A percentile compares a stretch with the other conserved stretches of the same genome.
phyloP scores from a whole-genome alignment of 768 basidiomycete genomes.

The Serpula lacrymans region DNA sequence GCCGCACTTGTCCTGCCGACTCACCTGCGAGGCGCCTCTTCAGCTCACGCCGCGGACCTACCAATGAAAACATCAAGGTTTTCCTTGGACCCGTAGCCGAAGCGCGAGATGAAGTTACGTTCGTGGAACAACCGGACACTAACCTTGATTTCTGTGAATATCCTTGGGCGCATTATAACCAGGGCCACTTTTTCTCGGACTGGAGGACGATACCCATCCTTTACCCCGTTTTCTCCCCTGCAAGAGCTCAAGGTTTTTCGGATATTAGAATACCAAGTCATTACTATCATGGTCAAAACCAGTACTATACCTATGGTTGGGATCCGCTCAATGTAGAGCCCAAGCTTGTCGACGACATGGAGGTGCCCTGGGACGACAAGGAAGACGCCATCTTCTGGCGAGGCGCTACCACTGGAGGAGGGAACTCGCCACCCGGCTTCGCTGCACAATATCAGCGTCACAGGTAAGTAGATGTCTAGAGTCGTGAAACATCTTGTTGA shows the following conservation, averaged over 20 bases:
- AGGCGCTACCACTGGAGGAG: conserved; percentile 94
- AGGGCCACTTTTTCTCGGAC: conserved; percentile 97
- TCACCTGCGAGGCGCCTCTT: conserved; percentile 82
- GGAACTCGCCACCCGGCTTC: conserved; percentile 82
- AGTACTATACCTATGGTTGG: conserved; percentile 88
- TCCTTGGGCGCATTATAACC: conserved; percentile 81
- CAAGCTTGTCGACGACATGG: conserved; percentile 80
- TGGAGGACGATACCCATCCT: conserved; percentile 85
- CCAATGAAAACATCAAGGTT: conserved; percentile 22
- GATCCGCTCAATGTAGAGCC: conserved; percentile 70
- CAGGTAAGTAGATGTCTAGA: conserved; percentile 41
- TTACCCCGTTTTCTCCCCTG: conserved; percentile 94
- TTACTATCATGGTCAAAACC: conserved; percentile 87
- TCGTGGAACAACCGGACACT: conserved; percentile 58
- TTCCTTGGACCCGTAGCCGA: conserved; percentile 20
- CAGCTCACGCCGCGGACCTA: conserved; percentile 62
- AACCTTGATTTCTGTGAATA: conserved; percentile 73
- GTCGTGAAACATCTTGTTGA: background rate
- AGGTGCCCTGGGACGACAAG: conserved; percentile 87
- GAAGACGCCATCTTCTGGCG: conserved; percentile 89
- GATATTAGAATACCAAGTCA: conserved; percentile 96
- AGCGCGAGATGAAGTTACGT: conserved; percentile 57
- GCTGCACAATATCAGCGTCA: conserved; percentile 83
- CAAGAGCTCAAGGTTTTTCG: conserved; percentile 77
- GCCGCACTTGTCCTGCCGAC: conserved; percentile 82